phyloP scores from a whole-genome alignment of 257 asterid species.

The Schizonepeta tenuifolia region DNA sequence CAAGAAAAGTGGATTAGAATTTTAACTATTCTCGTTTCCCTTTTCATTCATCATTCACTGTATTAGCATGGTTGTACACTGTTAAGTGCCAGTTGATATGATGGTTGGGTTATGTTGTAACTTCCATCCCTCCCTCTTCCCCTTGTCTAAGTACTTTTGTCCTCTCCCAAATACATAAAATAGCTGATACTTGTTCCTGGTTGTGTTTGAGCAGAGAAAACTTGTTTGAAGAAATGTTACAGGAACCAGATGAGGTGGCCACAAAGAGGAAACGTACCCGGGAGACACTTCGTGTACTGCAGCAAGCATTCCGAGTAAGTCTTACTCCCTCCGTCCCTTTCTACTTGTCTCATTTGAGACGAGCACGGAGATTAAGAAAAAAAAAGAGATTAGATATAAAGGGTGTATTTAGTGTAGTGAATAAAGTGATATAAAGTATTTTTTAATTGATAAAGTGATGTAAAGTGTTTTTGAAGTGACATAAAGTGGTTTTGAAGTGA shows the following conservation, averaged over 20 bases:
- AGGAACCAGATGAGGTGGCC: slow-evolving; percentile 95
- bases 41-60: background rate
- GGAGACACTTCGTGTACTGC: slow-evolving; percentile 83
- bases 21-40: background rate
- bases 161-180: background rate
- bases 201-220: slow-evolving; percentile 66
- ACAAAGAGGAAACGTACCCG: slow-evolving; percentile 88
- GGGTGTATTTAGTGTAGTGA: too few species aligned
- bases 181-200: slow-evolving; percentile 31
- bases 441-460: too few species aligned
- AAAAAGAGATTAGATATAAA: too few species aligned
- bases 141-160: background rate
- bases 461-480: too few species aligned
- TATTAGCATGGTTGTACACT: background rate
- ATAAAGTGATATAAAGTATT: too few species aligned
- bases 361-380: too few species aligned
- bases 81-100: background rate
- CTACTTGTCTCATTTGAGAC: too few species aligned
- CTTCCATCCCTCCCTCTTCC: background rate
- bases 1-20: background rate
- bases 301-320: slow-evolving; percentile 92
- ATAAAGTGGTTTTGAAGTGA: too few species aligned
- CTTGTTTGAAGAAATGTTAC: slow-evolving; percentile 90
- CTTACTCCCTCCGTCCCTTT: too few species aligned
- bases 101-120: background rate